Conservation (phyloP, 768 basidiomycete species). For the Hemileccinum impolitum region DNA sequence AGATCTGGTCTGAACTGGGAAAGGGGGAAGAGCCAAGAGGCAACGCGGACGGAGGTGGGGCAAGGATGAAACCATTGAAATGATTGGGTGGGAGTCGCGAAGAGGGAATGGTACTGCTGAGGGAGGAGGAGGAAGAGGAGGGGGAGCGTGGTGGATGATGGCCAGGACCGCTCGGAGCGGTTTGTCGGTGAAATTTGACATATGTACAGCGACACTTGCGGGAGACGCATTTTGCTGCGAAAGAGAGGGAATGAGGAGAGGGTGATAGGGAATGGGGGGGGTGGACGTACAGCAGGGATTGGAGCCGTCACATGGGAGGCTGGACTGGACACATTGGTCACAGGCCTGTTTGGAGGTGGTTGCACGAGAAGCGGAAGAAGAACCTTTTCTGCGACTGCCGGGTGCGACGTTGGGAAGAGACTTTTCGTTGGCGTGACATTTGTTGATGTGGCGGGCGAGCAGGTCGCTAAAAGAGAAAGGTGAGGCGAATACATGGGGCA, state of each 20-base stretch:
- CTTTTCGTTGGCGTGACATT: slow-evolving; percentile 82
- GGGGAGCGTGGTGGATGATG: slow-evolving; percentile 43
- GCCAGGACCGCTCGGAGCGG: slow-evolving; percentile 73
- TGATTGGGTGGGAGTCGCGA: slow-evolving; percentile 29
- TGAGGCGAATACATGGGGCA: slow-evolving; percentile 9
- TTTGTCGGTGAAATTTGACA: slow-evolving; percentile 80
- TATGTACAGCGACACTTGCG: slow-evolving; percentile 74
- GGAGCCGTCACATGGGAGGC: slow-evolving; percentile 72
- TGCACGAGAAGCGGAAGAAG: slow-evolving; percentile 63
- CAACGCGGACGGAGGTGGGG: slow-evolving; percentile 33
- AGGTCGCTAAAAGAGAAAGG: slow-evolving; percentile 55
- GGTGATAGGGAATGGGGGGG: not conserved
- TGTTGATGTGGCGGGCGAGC: slow-evolving; percentile 82
- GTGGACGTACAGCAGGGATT: slow-evolving; percentile 75
- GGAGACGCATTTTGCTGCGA: slow-evolving; percentile 66
- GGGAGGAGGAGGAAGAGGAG: slow-evolving; percentile 31
- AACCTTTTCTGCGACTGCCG: slow-evolving; percentile 56
- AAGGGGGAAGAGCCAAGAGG: slow-evolving; percentile 23
- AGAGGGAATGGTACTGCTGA: slow-evolving; percentile 7
- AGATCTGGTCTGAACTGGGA: slow-evolving; percentile 26
- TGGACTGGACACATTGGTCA: slow-evolving; percentile 77
- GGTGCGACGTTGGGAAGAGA: slow-evolving; percentile 33
- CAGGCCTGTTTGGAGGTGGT: slow-evolving; percentile 82
- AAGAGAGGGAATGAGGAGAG: not conserved
- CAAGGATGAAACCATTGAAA: slow-evolving; percentile 43